Percentiles rank a stretch among this genome's conserved stretches.
Conservation (phyloP, 108 stramenopile genomes). For the Cyclotella cryptica region DNA sequence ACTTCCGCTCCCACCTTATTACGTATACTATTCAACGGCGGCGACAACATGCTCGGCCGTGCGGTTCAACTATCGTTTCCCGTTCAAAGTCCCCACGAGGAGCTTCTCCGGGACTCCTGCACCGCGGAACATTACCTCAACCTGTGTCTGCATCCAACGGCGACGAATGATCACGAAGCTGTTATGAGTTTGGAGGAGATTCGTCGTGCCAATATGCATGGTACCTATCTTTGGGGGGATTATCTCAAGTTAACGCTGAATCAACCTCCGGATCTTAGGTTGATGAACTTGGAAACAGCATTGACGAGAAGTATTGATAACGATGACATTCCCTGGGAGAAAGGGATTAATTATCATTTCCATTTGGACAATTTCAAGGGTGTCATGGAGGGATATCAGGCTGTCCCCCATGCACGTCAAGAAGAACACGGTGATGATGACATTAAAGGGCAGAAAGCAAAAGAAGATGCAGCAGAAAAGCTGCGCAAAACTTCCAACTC, state of each 20-base stretch:
- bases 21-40: constrained; percentile 32
- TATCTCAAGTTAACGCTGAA: constrained; percentile 9
- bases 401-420: neutral
- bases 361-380: constrained; percentile 22
- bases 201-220: constrained; percentile 14
- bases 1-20: neutral
- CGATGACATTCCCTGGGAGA: constrained; percentile 14
- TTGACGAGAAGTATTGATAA: constrained; percentile 25
- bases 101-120: constrained; percentile 17
- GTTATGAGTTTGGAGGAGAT: constrained; percentile 9
- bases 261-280: constrained; percentile 20
- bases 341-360: constrained; percentile 28
- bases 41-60: constrained; percentile 37
- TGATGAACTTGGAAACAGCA: constrained; percentile 30
- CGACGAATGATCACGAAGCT: neutral
- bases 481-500: neutral
- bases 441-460: neutral
- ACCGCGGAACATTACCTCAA: constrained; percentile 21
- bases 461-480: no score
- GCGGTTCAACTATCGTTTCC: constrained; percentile 27
- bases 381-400: constrained; percentile 10
- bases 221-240: constrained; percentile 26
- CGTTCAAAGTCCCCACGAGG: constrained; percentile 8
- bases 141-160: constrained; percentile 18
- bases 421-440: neutral